phyloP scores from a whole-genome alignment of 352 stramenopile genomes.

The Phytophthora chlamydospora region DNA sequence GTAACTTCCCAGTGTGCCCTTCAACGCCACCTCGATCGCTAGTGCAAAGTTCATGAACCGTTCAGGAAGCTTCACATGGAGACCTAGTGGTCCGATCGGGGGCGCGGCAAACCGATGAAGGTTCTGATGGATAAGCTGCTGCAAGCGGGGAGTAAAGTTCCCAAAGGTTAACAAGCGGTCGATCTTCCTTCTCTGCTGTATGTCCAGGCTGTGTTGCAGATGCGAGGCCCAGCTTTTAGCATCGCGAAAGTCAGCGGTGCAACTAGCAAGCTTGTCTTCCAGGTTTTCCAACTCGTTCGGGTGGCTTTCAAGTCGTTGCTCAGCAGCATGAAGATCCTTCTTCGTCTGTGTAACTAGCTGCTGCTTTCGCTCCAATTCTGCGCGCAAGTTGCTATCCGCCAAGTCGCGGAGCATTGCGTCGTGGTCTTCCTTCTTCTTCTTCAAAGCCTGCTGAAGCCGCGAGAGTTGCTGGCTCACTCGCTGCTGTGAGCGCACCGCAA shows the following conservation, averaged over 20 bases:
- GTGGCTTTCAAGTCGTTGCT: slow-evolving; percentile 17
- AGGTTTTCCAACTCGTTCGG: slow-evolving; percentile 31
- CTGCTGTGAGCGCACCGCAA: slow-evolving; percentile 45
- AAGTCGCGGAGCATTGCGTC: slow-evolving; percentile 50
- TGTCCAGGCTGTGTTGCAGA: slow-evolving; percentile 40
- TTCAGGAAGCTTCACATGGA: slow-evolving; percentile 67
- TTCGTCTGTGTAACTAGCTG: slow-evolving; percentile 41
- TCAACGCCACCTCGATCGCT: slow-evolving; percentile 69
- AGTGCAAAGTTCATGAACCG: slow-evolving; percentile 59
- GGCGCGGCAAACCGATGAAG: slow-evolving; percentile 53
- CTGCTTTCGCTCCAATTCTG: slow-evolving; percentile 50
- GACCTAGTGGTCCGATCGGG: slow-evolving; percentile 72
- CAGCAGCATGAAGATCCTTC: slow-evolving; percentile 34
- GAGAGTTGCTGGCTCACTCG: slow-evolving; percentile 44
- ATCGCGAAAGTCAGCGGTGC: slow-evolving; percentile 35
- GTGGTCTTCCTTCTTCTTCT: slow-evolving; percentile 49
- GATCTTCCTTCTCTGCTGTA: slow-evolving; percentile 47
- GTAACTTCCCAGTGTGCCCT: slow-evolving; percentile 68
- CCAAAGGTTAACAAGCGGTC: slow-evolving; percentile 63
- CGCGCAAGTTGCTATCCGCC: slow-evolving; percentile 53
- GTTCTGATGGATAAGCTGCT: slow-evolving; percentile 73
- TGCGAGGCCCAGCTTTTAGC: slow-evolving; percentile 45
- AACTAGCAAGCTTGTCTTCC: no score
- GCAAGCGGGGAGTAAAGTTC: slow-evolving; percentile 58
- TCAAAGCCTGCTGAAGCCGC: slow-evolving; percentile 49